These are phyloP conservation scores for Pouteria glomerata DNA, from an alignment of 148 eudicot species.

Conservation along the genomic window DNA sequence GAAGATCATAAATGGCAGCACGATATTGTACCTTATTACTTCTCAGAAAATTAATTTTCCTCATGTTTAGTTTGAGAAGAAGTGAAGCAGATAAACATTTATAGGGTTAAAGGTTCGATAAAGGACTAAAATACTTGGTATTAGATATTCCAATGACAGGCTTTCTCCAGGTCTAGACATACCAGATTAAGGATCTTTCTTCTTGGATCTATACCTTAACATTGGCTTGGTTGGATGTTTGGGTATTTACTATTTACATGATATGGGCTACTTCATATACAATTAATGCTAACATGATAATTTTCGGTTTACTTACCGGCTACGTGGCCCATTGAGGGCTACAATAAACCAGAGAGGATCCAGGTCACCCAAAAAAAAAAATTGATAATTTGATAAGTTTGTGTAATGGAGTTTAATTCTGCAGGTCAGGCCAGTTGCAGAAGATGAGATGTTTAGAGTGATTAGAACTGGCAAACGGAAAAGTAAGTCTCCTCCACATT, in stretches of 20 bases:
- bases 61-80: background rate
- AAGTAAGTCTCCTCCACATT: constrained; percentile 47
- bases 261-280: background rate
- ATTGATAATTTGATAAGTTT: too few relatives aligned
- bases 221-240: background rate
- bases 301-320: too few relatives aligned
- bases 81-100: background rate
- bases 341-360: too few relatives aligned
- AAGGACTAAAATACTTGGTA: background rate
- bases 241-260: background rate
- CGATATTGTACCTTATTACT: background rate
- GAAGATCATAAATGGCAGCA: background rate
- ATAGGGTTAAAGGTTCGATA: background rate
- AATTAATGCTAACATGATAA: background rate
- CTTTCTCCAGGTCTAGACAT: background rate
- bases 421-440: constrained; percentile 97
- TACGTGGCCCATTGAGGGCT: too few relatives aligned
- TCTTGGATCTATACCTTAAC: constrained; percentile 1
- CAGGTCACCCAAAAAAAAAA: too few relatives aligned
- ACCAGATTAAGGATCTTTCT: background rate
- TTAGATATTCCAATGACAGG: background rate
- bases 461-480: constrained; percentile 84
- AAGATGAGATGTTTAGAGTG: constrained; percentile 98
- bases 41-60: background rate
- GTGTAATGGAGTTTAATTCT: constrained; percentile 1